Base-by-base conservation (phyloP, 2,329 filamentous ascomycete species). In the Zymoseptoria tritici region DNA sequence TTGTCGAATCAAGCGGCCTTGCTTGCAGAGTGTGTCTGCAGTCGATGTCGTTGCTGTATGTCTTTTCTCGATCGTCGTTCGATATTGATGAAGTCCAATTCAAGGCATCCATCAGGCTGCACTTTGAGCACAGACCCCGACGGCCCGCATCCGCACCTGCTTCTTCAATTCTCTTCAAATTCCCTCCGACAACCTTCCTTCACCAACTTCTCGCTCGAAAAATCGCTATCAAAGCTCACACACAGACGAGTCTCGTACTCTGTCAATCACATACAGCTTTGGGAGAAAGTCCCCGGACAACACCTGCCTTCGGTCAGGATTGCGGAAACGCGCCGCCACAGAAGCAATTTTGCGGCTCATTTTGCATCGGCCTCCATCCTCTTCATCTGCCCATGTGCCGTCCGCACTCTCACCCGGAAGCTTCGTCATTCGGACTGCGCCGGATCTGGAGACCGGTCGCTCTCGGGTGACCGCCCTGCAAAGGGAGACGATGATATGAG, bases 281-380 rank as follows among this genome's bases (percentile, higher is more conserved):
- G 91, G 93, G 93, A 96, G 93, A 97, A 97, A 97, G 93, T 97
- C 93, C 93, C 93, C 93, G 93, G 93, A 97, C 92, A 87, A 65
- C 13, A 46, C 79, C 83, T 82, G 82, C 79, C 73, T 72, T 73
- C 78, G 75, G 79, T 58, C 64, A 80, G 79, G 75, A 78, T 76
- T 84, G 92, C 91, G 90, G 91, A 95, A 96, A 97, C 90, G 91
- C 92, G 90, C 91, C 92, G 92, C 91, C 93, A 96, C 92, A 97
- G 87, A 96, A 96, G 92, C 91, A 82, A 57, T 56, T 61, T 73
- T 77, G 91, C 90, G 91, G 91, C 88, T 92, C 78, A 91, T 84
- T 85, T 83, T 81, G 76, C 78, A 79, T 79, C 79, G 78, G 78
- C 78, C 77, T 78, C 76, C 75, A 71, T 68, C 73, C 73, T 74